phyloP scores from a whole-genome alignment of 2,329 filamentous ascomycete genomes.

The Blastomyces gilchristii region DNA sequence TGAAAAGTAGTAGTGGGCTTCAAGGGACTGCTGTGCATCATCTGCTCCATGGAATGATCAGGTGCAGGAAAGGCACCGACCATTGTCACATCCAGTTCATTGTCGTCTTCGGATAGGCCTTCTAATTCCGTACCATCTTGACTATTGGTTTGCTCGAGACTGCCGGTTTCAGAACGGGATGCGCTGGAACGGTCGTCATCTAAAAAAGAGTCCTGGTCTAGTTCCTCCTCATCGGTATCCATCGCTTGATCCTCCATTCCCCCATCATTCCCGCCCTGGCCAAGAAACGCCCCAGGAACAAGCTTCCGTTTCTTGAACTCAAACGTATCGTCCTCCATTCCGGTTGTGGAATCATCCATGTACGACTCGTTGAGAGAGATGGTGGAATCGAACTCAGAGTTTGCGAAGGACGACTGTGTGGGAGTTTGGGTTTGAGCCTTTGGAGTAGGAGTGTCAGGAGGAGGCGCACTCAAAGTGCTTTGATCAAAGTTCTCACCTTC shows the following conservation, averaged over 20 bases:
- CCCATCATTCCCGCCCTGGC: slow-evolving; percentile 46
- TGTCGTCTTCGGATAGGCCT: slow-evolving; percentile 51
- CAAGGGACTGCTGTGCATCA: slow-evolving; percentile 39
- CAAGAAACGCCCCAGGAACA: slow-evolving; percentile 74
- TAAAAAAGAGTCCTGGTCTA: slow-evolving; percentile 70
- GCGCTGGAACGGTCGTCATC: slow-evolving; percentile 78
- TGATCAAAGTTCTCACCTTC: slow-evolving; percentile 41
- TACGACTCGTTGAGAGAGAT: slow-evolving; percentile 35
- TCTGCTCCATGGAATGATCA: slow-evolving; percentile 66
- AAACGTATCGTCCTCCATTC: slow-evolving; percentile 47
- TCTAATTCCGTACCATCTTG: slow-evolving; percentile 42
- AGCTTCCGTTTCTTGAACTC: slow-evolving; percentile 45
- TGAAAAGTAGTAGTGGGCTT: slow-evolving; percentile 10
- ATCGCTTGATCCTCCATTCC: slow-evolving; percentile 33
- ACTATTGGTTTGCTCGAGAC: slow-evolving; percentile 12
- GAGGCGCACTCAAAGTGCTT: slow-evolving; percentile 40
- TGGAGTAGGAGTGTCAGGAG: slow-evolving; percentile 40
- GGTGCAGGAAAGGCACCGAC: slow-evolving; percentile 65
- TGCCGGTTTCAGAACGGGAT: slow-evolving; percentile 50
- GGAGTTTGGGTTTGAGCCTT: slow-evolving; percentile 28
- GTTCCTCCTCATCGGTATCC: slow-evolving; percentile 35
- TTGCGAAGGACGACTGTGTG: slow-evolving; percentile 20
- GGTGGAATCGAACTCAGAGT: slow-evolving; percentile 29
- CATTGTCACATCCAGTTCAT: slow-evolving; percentile 61
- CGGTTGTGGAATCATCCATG: slow-evolving; percentile 27